Evolutionary conservation across 2,329 filamentous ascomycete species (phyloP).

Genomic region (Metarhizium guizhouense): DNA sequence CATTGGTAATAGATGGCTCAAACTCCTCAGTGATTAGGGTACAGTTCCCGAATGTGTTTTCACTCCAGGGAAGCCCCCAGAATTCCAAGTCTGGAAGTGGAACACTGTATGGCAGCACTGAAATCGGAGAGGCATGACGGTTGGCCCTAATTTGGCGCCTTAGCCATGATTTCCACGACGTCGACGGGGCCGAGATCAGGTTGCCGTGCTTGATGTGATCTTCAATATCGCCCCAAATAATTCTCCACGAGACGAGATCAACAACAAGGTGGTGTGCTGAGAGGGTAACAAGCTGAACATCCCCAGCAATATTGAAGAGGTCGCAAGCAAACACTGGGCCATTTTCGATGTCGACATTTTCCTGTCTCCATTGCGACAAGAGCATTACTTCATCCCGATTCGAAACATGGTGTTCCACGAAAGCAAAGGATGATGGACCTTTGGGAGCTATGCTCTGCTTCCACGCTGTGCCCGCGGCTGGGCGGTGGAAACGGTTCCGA

Average conservation of each 20-base stretch:
- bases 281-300: constrained; percentile 6
- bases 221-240: constrained; percentile 11
- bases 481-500: constrained; percentile 20
- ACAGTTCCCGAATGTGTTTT: constrained; percentile 6
- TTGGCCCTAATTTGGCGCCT: constrained; percentile 21
- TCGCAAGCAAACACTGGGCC: constrained; percentile 14
- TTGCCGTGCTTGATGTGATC: constrained; percentile 4
- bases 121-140: neutral
- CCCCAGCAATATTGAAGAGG: constrained; percentile 8
- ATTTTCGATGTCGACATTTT: constrained; percentile 5
- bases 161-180: constrained; percentile 28
- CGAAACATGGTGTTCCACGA: neutral
- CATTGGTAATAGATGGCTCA: neutral
- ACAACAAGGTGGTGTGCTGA: constrained; percentile 14
- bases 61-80: constrained; percentile 9
- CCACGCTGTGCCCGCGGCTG: constrained; percentile 7
- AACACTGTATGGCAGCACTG: constrained; percentile 5
- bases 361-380: constrained; percentile 3
- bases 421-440: neutral
- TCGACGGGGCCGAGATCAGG: constrained; percentile 3
- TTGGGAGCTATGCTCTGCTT: constrained; percentile 14
- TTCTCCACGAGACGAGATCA: constrained; percentile 43
- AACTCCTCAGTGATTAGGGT: constrained; percentile 7
- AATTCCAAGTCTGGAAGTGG: constrained; percentile 10
- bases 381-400: neutral